Evolutionary conservation across 1,284 basidiomycete genomes (phyloP).

Genomic region (Ganoderma boninense): DNA sequence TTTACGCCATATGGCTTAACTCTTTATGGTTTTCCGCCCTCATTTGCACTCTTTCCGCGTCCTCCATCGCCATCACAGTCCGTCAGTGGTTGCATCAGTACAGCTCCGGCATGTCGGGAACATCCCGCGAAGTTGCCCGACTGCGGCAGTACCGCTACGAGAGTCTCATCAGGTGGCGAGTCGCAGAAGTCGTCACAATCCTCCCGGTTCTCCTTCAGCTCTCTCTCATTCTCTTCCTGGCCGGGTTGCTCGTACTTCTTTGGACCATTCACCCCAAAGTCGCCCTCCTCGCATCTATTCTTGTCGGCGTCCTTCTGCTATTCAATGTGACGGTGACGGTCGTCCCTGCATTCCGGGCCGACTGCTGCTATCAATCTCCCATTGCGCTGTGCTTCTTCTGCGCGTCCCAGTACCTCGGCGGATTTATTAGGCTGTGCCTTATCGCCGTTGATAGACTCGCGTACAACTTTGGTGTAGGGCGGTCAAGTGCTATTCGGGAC

Average conservation of each 20-base stretch:
- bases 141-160: slow-evolving; percentile 25
- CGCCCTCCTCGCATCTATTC: neutral
- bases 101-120: slow-evolving; percentile 15
- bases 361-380: slow-evolving; percentile 2
- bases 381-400: neutral
- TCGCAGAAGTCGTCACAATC: slow-evolving; percentile 19
- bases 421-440: neutral
- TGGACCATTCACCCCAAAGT: neutral
- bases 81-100: slow-evolving; percentile 32
- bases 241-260: slow-evolving; percentile 3
- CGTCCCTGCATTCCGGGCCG: neutral
- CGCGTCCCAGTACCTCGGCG: neutral
- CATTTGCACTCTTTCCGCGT: slow-evolving; percentile 65
- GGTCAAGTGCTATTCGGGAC: neutral
- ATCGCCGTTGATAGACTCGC: neutral
- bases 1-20: slow-evolving; percentile 57
- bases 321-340: neutral
- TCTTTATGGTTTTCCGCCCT: slow-evolving; percentile 72
- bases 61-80: slow-evolving; percentile 23
- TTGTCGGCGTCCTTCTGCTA: neutral
- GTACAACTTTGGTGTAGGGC: slow-evolving; percentile 1
- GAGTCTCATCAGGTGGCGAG: slow-evolving; percentile 20
- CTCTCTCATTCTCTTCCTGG: neutral
- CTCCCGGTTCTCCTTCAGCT: slow-evolving; percentile 23
- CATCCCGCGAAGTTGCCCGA: slow-evolving; percentile 21